Evolutionary conservation across 2,329 filamentous ascomycete species (phyloP).

Genomic region (Sporothrix phasma): DNA sequence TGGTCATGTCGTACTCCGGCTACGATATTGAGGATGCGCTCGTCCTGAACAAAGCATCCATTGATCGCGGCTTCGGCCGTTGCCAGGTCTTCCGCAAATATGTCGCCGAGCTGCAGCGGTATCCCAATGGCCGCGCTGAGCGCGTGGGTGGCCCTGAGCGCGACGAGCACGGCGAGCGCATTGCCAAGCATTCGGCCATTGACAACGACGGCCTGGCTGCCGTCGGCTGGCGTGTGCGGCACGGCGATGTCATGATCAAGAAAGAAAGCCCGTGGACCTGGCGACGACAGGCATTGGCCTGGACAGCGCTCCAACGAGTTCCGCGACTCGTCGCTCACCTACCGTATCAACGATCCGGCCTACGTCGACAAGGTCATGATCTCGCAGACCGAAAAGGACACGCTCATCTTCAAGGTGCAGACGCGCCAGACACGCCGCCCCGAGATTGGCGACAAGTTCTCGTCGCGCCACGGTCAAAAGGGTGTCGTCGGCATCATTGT

Average conservation of each 20-base stretch:
- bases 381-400: slow-evolving; percentile 78
- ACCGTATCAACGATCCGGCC: slow-evolving; percentile 72
- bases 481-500: slow-evolving; percentile 95
- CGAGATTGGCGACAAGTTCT: slow-evolving; percentile 97
- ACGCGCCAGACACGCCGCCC: slow-evolving; percentile 92
- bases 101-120: slow-evolving; percentile 74
- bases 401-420: slow-evolving; percentile 82
- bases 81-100: slow-evolving; percentile 99
- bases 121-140: slow-evolving; percentile 67
- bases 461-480: slow-evolving; percentile 95
- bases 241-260: slow-evolving; percentile 80
- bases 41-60: slow-evolving; percentile 90
- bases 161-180: slow-evolving; percentile 51
- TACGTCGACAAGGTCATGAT: slow-evolving; percentile 97
- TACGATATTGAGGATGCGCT: slow-evolving; percentile 99
- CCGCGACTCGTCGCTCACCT: slow-evolving; percentile 61
- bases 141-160: slow-evolving; percentile 53
- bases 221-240: slow-evolving; percentile 69
- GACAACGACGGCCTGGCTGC: slow-evolving; percentile 82
- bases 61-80: slow-evolving; percentile 88
- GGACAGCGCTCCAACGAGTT: slow-evolving; percentile 53
- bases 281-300: slow-evolving; percentile 60
- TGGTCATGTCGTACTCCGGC: slow-evolving; percentile 98
- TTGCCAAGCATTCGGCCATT: slow-evolving; percentile 61
- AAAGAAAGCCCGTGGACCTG: slow-evolving; percentile 74